A percentile compares a stretch with the other conserved stretches of the same genome.
These are phyloP conservation scores for Citrus reticulata DNA, from an alignment of 345 rosid genomes.

Conservation along the genomic window DNA sequence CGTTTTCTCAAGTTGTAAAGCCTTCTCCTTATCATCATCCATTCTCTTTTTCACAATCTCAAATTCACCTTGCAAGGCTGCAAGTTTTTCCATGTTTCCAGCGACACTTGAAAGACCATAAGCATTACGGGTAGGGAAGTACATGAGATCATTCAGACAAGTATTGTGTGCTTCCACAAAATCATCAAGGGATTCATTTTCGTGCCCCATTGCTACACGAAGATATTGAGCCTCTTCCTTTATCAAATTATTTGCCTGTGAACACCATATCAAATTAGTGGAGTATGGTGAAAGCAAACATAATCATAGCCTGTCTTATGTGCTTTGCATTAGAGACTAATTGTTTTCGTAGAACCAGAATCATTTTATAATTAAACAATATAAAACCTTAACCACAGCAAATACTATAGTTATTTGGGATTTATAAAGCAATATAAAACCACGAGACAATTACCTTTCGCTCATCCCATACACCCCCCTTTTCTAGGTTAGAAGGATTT, in stretches of 20 bases:
- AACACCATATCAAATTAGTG: not conserved
- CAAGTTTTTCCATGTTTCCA: conserved; percentile 78
- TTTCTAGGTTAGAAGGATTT: not conserved
- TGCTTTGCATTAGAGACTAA: not conserved
- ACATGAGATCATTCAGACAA: conserved; percentile 91
- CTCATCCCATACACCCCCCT: not conserved
- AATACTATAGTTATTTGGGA: not conserved
- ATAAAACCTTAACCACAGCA: not conserved
- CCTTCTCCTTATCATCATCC: conserved; percentile 86
- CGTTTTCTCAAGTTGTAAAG: conserved; percentile 74
- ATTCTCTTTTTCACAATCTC: conserved; percentile 65
- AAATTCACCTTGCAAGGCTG: conserved; percentile 78
- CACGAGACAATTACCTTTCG: not conserved
- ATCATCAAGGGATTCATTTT: conserved; percentile 74
- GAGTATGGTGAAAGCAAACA: not conserved
- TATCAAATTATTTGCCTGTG: conserved; percentile 69
- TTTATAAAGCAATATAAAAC: not conserved
- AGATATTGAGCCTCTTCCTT: conserved; percentile 69
- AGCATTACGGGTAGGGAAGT: conserved; percentile 87
- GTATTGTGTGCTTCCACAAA: conserved; percentile 87
- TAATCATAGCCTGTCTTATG: not conserved
- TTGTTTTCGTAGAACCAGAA: not conserved
- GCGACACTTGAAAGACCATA: conserved; percentile 95
- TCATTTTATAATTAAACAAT: not conserved
- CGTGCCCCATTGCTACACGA: conserved; percentile 88